Percentiles rank a stretch among this genome's conserved stretches.
Conservation (phyloP, 768 basidiomycete genomes). For the Russula ochroleuca region DNA sequence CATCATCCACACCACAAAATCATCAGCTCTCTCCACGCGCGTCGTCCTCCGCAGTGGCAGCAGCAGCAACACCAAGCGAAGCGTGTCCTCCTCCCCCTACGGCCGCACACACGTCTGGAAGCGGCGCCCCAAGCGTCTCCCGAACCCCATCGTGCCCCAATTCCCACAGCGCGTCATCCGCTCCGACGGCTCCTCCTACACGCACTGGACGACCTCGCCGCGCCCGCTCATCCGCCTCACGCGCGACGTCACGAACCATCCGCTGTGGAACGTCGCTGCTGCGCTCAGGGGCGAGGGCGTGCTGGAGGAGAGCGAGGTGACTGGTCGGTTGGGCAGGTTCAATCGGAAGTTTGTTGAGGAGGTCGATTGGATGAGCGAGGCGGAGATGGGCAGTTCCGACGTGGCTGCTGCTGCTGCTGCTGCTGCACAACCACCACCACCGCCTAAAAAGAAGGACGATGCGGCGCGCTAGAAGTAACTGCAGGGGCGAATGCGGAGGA, state of each 20-base stretch:
- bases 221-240: slow-evolving; percentile 71
- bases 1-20: background rate
- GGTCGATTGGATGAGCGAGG: slow-evolving; percentile 33
- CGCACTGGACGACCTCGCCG: slow-evolving; percentile 86
- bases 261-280: slow-evolving; percentile 72
- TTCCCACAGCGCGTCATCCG: slow-evolving; percentile 83
- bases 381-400: too few species aligned
- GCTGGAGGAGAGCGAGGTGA: slow-evolving; percentile 66
- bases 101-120: slow-evolving; percentile 82
- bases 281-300: slow-evolving; percentile 38
- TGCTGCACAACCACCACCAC: background rate
- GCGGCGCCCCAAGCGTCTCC: slow-evolving; percentile 60
- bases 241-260: slow-evolving; percentile 85
- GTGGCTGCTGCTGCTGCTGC: too few species aligned
- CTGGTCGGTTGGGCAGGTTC: slow-evolving; percentile 79
- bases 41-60: background rate
- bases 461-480: slow-evolving; percentile 4
- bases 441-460: background rate
- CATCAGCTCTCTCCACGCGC: background rate
- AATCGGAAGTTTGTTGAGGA: slow-evolving; percentile 63
- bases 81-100: slow-evolving; percentile 70
- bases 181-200: slow-evolving; percentile 85
- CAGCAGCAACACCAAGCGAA: slow-evolving; percentile 33
- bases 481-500: background rate
- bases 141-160: slow-evolving; percentile 79